Evolutionary conservation across 2,329 filamentous ascomycete genomes (phyloP).

Genomic region (Trichoderma gracile): DNA sequence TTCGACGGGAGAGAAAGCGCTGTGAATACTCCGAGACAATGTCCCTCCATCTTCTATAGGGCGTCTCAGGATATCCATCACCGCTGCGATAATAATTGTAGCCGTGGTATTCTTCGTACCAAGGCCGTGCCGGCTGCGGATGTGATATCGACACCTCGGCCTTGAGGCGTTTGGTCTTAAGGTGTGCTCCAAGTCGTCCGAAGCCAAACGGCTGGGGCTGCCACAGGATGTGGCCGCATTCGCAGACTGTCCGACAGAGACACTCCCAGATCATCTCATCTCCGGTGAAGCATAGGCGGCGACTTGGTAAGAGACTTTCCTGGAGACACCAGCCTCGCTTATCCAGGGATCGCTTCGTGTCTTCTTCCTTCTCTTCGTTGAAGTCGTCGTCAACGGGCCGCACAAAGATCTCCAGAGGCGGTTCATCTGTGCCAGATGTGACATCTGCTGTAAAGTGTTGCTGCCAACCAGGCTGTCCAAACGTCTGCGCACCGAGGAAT

Average conservation of each 20-base stretch:
- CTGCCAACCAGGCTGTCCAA: background rate
- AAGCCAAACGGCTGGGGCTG: background rate
- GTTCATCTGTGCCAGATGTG: background rate
- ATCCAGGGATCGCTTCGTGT: background rate
- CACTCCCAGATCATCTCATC: slow-evolving; percentile 1
- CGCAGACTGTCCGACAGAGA: background rate
- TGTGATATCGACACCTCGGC: background rate
- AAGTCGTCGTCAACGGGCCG: background rate
- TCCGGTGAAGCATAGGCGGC: background rate
- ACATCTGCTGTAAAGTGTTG: background rate
- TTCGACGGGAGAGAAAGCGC: background rate
- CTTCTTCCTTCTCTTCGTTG: background rate
- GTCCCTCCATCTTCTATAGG: slow-evolving; percentile 1
- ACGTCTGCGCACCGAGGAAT: background rate
- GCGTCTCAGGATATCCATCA: background rate
- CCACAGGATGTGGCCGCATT: background rate
- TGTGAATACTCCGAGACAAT: background rate
- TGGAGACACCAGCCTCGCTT: background rate
- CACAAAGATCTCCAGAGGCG: background rate
- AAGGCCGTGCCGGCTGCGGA: background rate
- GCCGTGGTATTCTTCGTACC: background rate
- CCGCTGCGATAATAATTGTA: background rate
- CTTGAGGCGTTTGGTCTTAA: background rate
- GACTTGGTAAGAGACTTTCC: background rate
- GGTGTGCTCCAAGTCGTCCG: background rate